Evolutionary conservation across 2,329 filamentous ascomycete genomes (phyloP).

Genomic region (Plenodomus lindquistii): DNA sequence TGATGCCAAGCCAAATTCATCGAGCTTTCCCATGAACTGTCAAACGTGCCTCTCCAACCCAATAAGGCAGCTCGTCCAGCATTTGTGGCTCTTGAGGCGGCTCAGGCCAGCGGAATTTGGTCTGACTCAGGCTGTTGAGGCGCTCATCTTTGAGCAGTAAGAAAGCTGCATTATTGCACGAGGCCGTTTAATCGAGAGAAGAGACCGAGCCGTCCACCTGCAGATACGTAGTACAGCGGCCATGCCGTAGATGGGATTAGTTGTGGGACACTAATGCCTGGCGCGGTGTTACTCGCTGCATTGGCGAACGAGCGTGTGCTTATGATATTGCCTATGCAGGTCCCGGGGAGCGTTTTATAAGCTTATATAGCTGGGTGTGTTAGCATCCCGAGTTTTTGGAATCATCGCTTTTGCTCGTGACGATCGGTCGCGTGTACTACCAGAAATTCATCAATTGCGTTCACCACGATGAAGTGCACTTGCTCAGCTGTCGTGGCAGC

Average conservation of each 20-base stretch:
- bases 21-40: conserved; percentile 9
- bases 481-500: conserved; percentile 32
- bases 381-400: conserved; percentile 15
- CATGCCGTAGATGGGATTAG: conserved; percentile 8
- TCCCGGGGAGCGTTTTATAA: conserved; percentile 23
- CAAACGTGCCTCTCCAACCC: conserved; percentile 16
- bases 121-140: conserved; percentile 23
- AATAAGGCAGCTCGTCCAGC: conserved; percentile 31
- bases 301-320: conserved; percentile 9
- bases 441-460: conserved; percentile 16
- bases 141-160: conserved; percentile 34
- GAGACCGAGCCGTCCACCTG: conserved; percentile 1
- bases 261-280: conserved; percentile 16
- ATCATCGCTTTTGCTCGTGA: conserved; percentile 22
- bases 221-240: conserved; percentile 18
- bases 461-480: conserved; percentile 40
- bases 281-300: conserved; percentile 4
- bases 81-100: conserved; percentile 19
- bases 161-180: conserved; percentile 34
- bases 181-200: conserved; percentile 18
- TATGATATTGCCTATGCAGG: no score
- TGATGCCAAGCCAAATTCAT: conserved; percentile 23
- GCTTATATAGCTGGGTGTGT: conserved; percentile 34
- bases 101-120: conserved; percentile 21
- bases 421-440: conserved; percentile 16